Base-by-base conservation (phyloP, 805 yeast genomes). In the Cyberlindnera galapagoensis region DNA sequence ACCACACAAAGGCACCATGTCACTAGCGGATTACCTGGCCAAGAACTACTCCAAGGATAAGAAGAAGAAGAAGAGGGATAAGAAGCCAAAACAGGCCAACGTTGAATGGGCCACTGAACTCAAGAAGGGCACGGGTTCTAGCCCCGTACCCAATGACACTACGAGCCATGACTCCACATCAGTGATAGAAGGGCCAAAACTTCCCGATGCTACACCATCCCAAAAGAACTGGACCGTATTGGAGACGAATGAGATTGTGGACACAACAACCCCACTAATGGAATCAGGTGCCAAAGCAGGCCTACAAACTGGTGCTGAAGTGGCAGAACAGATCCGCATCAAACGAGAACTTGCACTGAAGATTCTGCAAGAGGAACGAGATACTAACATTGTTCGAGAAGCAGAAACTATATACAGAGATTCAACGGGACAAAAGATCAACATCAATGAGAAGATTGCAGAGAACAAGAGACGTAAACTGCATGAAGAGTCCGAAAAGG, bases 321-420 rank as follows among this genome's bases (percentile, higher is more conserved):
- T 70, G 7, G 57, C 59, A 13, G 41, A 40, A 7, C 67, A 66
- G 28, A 49, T 62, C 4, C 53, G 52, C 22, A 47, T 31, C 2
- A 63, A 63, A 30, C 57, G 52, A 22, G 40, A 37, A 11, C 35
- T 30, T 12, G 57, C 51, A 18, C 34, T 36, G 21, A 30, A 27
- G 36, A 44, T 38, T 31, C 22, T 52, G 6, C 33, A 38, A 35
- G 16, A 24, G 9, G 19, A 24, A 25, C 40, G 38, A 5, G 29
- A 33, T 5, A 25, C 35, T n/a, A 40, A 28, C 6, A 30, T 34
- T 21, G 47, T 42, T 1, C 31, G 25, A 10, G 38, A 43, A 12
- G 38, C 44, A 7, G 52, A 56, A 24, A 75, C 81, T 0, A 60
- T 74, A 1, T 71, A 69, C 45, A 68, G 92, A 62, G 90, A 82